Conservation (phyloP, 495 filamentous ascomycete genomes). For the Penicillium argentinense region DNA sequence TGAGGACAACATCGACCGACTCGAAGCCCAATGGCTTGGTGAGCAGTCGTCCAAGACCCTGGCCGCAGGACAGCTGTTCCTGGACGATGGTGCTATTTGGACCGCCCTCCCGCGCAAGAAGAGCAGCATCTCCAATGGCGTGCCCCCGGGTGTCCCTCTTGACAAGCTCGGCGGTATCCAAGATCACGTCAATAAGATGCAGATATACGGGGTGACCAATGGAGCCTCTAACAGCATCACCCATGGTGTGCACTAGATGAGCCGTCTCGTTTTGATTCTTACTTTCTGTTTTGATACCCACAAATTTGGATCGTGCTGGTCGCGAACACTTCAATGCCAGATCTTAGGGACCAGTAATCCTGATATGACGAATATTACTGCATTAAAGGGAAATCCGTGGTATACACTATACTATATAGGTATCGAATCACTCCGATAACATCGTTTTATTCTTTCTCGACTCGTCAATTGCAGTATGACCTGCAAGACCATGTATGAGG, state of each 20-base stretch:
- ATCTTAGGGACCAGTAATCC: too few relatives aligned
- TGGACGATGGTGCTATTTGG: constrained; percentile 33
- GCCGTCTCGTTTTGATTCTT: neutral
- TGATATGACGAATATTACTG: too few relatives aligned
- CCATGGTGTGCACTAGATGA: constrained; percentile 18
- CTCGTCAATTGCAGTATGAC: too few relatives aligned
- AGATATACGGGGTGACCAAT: constrained; percentile 8
- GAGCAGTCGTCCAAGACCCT: constrained; percentile 37
- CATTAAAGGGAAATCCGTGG: too few relatives aligned
- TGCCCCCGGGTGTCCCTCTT: constrained; percentile 23
- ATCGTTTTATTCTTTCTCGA: too few relatives aligned
- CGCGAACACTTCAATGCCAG: neutral
- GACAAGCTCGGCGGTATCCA: constrained; percentile 17
- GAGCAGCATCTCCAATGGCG: constrained; percentile 22
- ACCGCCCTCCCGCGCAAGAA: constrained; percentile 19
- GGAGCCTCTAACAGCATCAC: constrained; percentile 11
- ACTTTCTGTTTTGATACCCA: constrained; percentile 8
- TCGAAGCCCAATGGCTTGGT: constrained; percentile 46
- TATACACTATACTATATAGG: neutral
- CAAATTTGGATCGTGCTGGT: neutral
- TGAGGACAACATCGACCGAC: constrained; percentile 43
- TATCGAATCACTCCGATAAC: too few relatives aligned
- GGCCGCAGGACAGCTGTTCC: constrained; percentile 36
- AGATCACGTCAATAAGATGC: constrained; percentile 7
- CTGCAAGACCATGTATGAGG: too few relatives aligned